Conservation (phyloP, 768 basidiomycete genomes). For the Lyophyllum semitale region DNA sequence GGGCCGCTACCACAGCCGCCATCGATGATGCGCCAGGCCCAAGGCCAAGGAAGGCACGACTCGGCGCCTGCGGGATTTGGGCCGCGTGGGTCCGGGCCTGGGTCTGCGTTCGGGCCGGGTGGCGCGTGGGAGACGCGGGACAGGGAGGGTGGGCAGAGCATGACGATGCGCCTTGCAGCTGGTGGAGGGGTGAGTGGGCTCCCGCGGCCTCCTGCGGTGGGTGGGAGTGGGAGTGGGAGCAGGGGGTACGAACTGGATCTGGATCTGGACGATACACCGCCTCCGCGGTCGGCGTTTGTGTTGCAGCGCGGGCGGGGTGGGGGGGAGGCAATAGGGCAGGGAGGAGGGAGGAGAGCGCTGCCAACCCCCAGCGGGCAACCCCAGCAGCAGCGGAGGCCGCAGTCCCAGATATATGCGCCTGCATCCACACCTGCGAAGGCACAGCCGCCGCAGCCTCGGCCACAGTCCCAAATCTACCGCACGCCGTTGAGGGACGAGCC, state of each 20-base stretch:
- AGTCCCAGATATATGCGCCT: constrained; percentile 17
- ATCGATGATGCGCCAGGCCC: not conserved
- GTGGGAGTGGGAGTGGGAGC: not conserved
- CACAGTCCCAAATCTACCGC: constrained; percentile 12
- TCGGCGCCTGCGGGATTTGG: not conserved
- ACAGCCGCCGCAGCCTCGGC: not conserved
- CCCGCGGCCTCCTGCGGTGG: constrained; percentile 12
- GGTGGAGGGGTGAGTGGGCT: constrained; percentile 4
- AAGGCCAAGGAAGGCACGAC: not conserved
- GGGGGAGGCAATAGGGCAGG: not conserved
- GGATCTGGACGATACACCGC: constrained; percentile 21
- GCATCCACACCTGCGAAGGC: not conserved
- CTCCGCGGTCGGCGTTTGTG: constrained; percentile 12
- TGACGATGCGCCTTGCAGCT: constrained; percentile 21
- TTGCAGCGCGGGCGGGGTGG: constrained; percentile 6
- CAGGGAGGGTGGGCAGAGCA: constrained; percentile 12
- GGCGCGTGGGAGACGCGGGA: constrained; percentile 4
- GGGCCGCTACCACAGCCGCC: constrained; percentile 13
- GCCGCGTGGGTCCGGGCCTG: not conserved
- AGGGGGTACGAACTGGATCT: constrained; percentile 6
- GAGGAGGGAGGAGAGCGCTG: constrained; percentile 12
- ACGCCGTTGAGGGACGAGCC: constrained; percentile 8
- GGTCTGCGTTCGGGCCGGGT: not conserved
- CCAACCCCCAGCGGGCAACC: constrained; percentile 2
- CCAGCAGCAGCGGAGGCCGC: constrained; percentile 20